Evolutionary conservation across 495 filamentous ascomycete species (phyloP), one percentile per base, ranked within the genome.

Genomic region (Xylaria venustula): DNA sequence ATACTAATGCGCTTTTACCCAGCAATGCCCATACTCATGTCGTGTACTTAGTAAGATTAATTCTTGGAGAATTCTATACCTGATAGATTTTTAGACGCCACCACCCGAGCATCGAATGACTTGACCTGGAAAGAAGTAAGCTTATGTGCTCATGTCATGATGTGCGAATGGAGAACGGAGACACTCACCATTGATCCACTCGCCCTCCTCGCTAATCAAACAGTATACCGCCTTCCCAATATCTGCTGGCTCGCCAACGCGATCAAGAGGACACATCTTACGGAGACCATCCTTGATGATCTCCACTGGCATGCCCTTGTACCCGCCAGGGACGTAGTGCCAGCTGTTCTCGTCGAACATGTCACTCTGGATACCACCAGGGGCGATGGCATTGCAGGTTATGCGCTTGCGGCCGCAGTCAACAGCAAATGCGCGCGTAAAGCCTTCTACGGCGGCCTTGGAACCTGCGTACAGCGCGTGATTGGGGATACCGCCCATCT

Each of bases 281-380:
- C 70, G 71, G 58, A 82, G 79, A 46, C 69, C 70, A 2, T 67
- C 62, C 58, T 71, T 65, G 64, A 70, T 73, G 47, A 54, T 68
- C 17, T 71, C 67, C 30, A 70, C 60, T 30, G 63, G 19, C 72
- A 71, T 74, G 64, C 65, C 66, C 67, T 78, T 77, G 46, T 77
- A 75, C 62, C 80, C 83, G 47, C 74, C 75, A 17, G 83, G 83
- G 45, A 84, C 83, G 72, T 86, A 86, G 70, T 83, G 81, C 73
- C 79, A 77, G 71, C 81, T 85, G 54, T 86, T 85, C 66, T 78
- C 78, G 67, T 86, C 79, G 77, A 85, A 88, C 86, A 88, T 88
- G 68, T 88, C 86, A 53, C 83, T 85, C 78, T 87, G 86, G 74
- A 88, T 83, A 53, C 86, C 86, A 47, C 86, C 86, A 45, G 86